Conservation (phyloP, 1,284 basidiomycete species). For the Ganoderma meredithae region DNA sequence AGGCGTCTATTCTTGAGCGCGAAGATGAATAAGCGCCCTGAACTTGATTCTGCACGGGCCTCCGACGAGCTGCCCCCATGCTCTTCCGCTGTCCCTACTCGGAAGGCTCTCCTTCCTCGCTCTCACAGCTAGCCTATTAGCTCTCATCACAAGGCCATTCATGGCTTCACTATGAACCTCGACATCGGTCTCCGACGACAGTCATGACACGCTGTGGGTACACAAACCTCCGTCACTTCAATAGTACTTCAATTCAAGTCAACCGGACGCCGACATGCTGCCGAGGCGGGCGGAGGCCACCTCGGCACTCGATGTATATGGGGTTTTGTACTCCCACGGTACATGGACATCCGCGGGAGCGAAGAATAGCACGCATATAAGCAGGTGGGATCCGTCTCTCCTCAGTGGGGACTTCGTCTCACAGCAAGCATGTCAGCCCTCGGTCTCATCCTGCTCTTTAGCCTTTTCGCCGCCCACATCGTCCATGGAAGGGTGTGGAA, state of each 20-base stretch:
- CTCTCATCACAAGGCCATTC: neutral
- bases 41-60: neutral
- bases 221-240: neutral
- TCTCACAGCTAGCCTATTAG: neutral
- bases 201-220: neutral
- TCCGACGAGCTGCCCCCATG: neutral
- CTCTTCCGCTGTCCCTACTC: neutral
- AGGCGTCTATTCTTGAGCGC: neutral
- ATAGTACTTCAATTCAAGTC: neutral
- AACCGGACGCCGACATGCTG: neutral
- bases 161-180: neutral
- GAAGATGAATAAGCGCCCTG: neutral
- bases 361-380: slow-evolving; percentile 2
- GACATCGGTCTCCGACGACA: neutral
- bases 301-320: neutral
- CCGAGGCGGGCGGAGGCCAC: neutral
- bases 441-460: neutral
- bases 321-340: neutral
- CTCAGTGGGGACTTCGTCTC: neutral
- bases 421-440: neutral
- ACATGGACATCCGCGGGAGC: neutral
- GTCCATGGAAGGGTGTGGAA: slow-evolving; percentile 6
- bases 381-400: neutral
- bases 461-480: neutral
- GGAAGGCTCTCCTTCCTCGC: neutral